A percentile compares a stretch with the other conserved stretches of the same genome.
phyloP scores from a whole-genome alignment of 805 yeast species.

The Saccharomyces paradoxus region DNA sequence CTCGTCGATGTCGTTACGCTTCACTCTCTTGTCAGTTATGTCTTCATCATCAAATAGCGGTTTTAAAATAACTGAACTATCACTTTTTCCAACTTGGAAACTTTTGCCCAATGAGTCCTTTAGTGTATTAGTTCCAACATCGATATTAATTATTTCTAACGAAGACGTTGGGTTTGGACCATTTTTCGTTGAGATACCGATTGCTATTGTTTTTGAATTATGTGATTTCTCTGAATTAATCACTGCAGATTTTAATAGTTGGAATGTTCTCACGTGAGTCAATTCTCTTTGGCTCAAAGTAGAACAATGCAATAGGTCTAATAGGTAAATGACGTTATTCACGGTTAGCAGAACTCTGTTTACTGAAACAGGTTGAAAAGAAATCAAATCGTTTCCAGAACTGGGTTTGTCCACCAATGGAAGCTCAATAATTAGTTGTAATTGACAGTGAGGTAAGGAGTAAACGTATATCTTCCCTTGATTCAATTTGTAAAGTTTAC shows the following conservation, averaged over 20 bases:
- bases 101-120: conserved; percentile 66
- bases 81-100: conserved; percentile 9
- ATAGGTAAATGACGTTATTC: conserved; percentile 21
- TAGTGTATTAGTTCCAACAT: conserved; percentile 60
- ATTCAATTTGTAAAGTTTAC: conserved; percentile 21
- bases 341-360: conserved; percentile 26
- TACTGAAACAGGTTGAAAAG: conserved; percentile 24
- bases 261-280: conserved; percentile 24
- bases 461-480: conserved; percentile 14
- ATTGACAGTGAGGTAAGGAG: conserved; percentile 22
- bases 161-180: conserved; percentile 23
- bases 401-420: conserved; percentile 17
- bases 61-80: conserved; percentile 16
- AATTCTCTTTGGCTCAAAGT: conserved; percentile 20
- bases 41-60: conserved; percentile 17
- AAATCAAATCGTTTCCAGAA: conserved; percentile 6
- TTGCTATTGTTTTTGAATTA: conserved; percentile 21
- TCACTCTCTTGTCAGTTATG: conserved; percentile 5
- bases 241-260: conserved; percentile 20
- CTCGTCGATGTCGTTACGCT: conserved; percentile 4
- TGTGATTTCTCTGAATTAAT: conserved; percentile 6
- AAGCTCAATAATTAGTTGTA: conserved; percentile 13
- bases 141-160: conserved; percentile 33
- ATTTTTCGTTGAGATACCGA: conserved; percentile 26
- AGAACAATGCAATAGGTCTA: conserved; percentile 25